Evolutionary conservation across 371 early-diverging fungal genomes (phyloP).

Genomic region (Rhizopus arrhizus): DNA sequence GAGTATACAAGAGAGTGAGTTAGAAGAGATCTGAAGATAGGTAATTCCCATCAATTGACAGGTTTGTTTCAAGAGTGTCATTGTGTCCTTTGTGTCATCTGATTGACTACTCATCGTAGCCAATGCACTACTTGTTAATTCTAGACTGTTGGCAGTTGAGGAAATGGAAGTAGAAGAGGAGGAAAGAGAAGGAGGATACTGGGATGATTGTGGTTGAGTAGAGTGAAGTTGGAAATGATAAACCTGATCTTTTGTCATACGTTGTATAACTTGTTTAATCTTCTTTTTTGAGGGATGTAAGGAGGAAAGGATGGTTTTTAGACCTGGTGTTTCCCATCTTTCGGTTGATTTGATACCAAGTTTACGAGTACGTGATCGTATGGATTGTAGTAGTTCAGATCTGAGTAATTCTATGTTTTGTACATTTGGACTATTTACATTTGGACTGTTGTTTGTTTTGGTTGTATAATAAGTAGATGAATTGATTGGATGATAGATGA

Average conservation of each 20-base stretch:
- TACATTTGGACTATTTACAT: background rate
- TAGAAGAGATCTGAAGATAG: slow-evolving; percentile 33
- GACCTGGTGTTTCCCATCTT: slow-evolving; percentile 35
- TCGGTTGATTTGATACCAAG: slow-evolving; percentile 43
- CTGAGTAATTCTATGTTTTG: slow-evolving; percentile 43
- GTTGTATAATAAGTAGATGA: slow-evolving; percentile 47
- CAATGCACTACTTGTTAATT: slow-evolving; percentile 5
- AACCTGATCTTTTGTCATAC: slow-evolving; percentile 41
- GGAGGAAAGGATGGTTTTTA: slow-evolving; percentile 23
- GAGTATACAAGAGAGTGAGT: slow-evolving; percentile 35
- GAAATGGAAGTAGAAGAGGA: slow-evolving; percentile 33
- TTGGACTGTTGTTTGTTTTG: slow-evolving; percentile 10
- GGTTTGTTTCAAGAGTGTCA: slow-evolving; percentile 34
- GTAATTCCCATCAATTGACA: slow-evolving; percentile 52
- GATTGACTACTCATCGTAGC: slow-evolving; percentile 14
- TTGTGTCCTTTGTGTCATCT: slow-evolving; percentile 27
- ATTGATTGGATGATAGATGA: slow-evolving; percentile 51
- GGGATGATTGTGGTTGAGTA: slow-evolving; percentile 7
- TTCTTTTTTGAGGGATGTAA: slow-evolving; percentile 14
- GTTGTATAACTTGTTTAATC: slow-evolving; percentile 35
- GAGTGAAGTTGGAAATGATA: slow-evolving; percentile 35
- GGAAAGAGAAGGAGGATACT: slow-evolving; percentile 32
- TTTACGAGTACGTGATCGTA: slow-evolving; percentile 30
- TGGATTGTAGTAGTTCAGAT: slow-evolving; percentile 45
- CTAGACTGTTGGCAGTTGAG: slow-evolving; percentile 11